Base-by-base conservation (phyloP, 441 rosid genomes). In the Jatropha podagrica region DNA sequence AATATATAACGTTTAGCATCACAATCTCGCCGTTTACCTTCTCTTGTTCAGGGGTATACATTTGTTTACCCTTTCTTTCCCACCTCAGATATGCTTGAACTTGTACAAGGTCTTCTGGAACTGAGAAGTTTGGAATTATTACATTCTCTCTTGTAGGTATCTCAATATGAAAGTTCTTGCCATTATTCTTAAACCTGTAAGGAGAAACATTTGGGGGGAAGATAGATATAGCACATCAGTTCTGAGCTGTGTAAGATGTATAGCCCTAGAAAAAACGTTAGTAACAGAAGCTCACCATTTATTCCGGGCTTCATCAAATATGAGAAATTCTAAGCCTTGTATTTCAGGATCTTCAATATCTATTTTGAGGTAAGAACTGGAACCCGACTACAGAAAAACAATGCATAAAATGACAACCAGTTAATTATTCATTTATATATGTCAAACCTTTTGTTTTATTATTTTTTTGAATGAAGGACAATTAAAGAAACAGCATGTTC, bases 21-120 rank as follows among this genome's bases (percentile, higher is more conserved):
- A 64, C 51, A 67, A 61, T 27, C 18, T 51, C 44, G 74, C 15
- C 46, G 79, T 85, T 86, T 89, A 85, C 98, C 98, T 91, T 94
- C 88, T 96, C 97, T 85, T 94, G 85, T 84, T 92, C 91, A 42
- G 97, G 96, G 62, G 82, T 77, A 84, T 92, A 96, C 81, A 76
- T 87, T 83, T 89, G 97, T 89, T 92, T 96, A 72, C 99, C 98
- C 55, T 88, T 94, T 85, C 94, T 89, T 88, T 96, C 99, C 99
- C 99, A 96, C 83, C 98, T 89, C 73, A 92, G 58, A 88, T 92
- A 94, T 48, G 99, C 91, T 84, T 96, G 99, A 77, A 89, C 68
- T 83, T 92, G 98, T 74, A 96, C 97, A 81, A 96, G 99, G 63
- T 95, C 98, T 80, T 92, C 98, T 76, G 98, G 98, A 85, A 94